Base-by-base conservation (phyloP, 73 alveolate species). In the Stentor roeselii region DNA sequence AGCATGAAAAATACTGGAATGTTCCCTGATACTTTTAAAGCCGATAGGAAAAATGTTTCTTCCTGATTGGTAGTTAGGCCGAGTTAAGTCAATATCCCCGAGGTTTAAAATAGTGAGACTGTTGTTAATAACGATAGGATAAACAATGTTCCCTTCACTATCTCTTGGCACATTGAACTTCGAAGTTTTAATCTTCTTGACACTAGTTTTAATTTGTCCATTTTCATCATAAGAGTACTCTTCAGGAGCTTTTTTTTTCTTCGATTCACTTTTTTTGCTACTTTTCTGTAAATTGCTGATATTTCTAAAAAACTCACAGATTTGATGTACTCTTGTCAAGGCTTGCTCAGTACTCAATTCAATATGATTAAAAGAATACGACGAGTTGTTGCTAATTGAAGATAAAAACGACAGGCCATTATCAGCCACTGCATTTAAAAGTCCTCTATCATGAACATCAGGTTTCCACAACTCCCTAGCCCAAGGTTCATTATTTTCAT, bases 31-130 rank as follows among this genome's bases (percentile, higher is more conserved):
- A 30, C 97, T 85, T 90, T 97, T 95, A 86, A 76, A 97, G 15
- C 99, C 99, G 11, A 95, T 91, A 3, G 99, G 99, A 91, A 97
- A 95, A 27, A 97, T 83, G 87, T 94, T 95, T 83, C 95, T 94
- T 61, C 96, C 98, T 41, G 97, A 90, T 78, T 97, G 99, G 89
- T 93, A 97, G 82, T 86, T 75, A 60, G 94, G 95, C 74, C 93
- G 89, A 59, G 85, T 83, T 59, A 88, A 92, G 21, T 92, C 97
- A 3, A 97, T 95, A 75, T 86, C 86, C 3, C 99, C 99, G 40
- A 96, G 86, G 84, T 92, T 91, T 59, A 94, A 60, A 75, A 97
- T 90, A 80, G 90, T 86, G 58, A 97, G 91, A 77, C 96, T 91
- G 35, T 93, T 74, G 84, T 91, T 97, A 31, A 97, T 95, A 80